Percentiles rank a stretch among this genome's conserved stretches.
These are phyloP conservation scores for Ceratocystis albifundus DNA, from an alignment of 2,329 filamentous ascomycete genomes.

Conservation along the genomic window DNA sequence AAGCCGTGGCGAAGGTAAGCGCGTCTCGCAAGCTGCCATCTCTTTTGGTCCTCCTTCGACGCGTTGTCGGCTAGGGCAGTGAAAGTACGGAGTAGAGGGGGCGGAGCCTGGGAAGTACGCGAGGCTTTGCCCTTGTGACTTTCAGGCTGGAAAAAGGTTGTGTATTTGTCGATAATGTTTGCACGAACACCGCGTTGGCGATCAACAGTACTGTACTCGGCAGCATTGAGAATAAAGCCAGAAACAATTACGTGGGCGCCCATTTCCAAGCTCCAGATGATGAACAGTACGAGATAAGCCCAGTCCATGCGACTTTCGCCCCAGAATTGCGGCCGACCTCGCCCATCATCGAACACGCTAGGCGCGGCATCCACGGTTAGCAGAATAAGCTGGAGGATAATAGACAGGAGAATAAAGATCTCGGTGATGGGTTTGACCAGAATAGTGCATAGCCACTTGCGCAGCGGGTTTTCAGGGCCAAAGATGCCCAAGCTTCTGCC, in stretches of 20 bases:
- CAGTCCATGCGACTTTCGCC: slow-evolving; percentile 61
- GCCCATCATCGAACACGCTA: slow-evolving; percentile 53
- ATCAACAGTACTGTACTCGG: slow-evolving; percentile 85
- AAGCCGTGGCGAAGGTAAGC: slow-evolving; percentile 93
- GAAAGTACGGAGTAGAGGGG: slow-evolving; percentile 34
- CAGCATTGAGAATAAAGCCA: slow-evolving; percentile 79
- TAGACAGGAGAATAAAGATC: slow-evolving; percentile 73
- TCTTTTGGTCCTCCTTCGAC: slow-evolving; percentile 66
- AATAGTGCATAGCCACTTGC: slow-evolving; percentile 66
- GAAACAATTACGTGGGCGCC: slow-evolving; percentile 80
- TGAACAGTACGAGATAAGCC: slow-evolving; percentile 69
- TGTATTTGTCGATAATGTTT: slow-evolving; percentile 64
- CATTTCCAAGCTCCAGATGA: slow-evolving; percentile 81
- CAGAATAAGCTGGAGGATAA: slow-evolving; percentile 78
- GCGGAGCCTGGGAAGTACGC: slow-evolving; percentile 37
- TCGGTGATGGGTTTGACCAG: slow-evolving; percentile 80
- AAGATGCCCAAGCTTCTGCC: slow-evolving; percentile 82
- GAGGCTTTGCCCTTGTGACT: slow-evolving; percentile 48
- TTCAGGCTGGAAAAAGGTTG: slow-evolving; percentile 69
- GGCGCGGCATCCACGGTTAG: slow-evolving; percentile 70
- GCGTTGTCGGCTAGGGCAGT: slow-evolving; percentile 57
- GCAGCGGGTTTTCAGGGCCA: slow-evolving; percentile 60
- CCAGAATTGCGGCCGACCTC: slow-evolving; percentile 53
- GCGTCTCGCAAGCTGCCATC: slow-evolving; percentile 73
- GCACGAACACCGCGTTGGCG: slow-evolving; percentile 61